A percentile compares a stretch with the other conserved stretches of the same genome.
phyloP scores from a whole-genome alignment of 2,329 filamentous ascomycete genomes.

The Neonectria ditissima region DNA sequence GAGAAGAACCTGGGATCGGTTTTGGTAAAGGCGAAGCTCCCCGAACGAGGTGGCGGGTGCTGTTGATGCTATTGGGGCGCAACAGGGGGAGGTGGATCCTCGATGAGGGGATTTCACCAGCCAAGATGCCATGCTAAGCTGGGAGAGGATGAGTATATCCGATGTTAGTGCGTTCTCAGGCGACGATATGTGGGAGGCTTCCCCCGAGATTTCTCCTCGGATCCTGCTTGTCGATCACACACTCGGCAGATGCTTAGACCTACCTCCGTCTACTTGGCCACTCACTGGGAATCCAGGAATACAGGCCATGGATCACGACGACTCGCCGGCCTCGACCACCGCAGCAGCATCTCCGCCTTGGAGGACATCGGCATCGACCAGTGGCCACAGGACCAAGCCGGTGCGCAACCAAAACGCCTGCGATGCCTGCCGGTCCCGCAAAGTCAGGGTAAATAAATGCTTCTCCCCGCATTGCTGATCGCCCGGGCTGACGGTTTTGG shows the following conservation, averaged over 20 bases:
- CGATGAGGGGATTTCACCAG: slow-evolving; percentile 6
- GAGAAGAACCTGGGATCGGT: slow-evolving; percentile 1
- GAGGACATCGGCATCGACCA: not conserved
- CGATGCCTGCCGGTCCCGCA: slow-evolving; percentile 41
- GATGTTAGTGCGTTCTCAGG: slow-evolving; percentile 37
- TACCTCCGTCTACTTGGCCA: too few relatives aligned
- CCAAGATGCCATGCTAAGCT: not conserved
- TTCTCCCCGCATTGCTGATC: not conserved
- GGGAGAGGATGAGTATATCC: slow-evolving; percentile 31
- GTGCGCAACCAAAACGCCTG: slow-evolving; percentile 40
- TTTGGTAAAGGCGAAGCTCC: not conserved
- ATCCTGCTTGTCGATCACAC: not conserved
- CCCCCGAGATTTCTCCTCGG: slow-evolving; percentile 42
- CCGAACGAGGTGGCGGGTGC: not conserved
- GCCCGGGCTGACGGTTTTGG: not conserved
- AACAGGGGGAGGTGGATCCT: slow-evolving; percentile 2
- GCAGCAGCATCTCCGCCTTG: not conserved
- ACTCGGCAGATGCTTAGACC: not conserved
- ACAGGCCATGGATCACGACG: slow-evolving; percentile 1
- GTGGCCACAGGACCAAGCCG: slow-evolving; percentile 11
- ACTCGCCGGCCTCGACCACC: too few relatives aligned
- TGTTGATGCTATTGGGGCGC: slow-evolving; percentile 25
- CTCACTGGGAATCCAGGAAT: too few relatives aligned
- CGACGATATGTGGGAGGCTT: not conserved
- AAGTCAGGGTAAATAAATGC: slow-evolving; percentile 31